phyloP scores from a whole-genome alignment of 805 yeast species.

The Priceomyces haplophilus region DNA sequence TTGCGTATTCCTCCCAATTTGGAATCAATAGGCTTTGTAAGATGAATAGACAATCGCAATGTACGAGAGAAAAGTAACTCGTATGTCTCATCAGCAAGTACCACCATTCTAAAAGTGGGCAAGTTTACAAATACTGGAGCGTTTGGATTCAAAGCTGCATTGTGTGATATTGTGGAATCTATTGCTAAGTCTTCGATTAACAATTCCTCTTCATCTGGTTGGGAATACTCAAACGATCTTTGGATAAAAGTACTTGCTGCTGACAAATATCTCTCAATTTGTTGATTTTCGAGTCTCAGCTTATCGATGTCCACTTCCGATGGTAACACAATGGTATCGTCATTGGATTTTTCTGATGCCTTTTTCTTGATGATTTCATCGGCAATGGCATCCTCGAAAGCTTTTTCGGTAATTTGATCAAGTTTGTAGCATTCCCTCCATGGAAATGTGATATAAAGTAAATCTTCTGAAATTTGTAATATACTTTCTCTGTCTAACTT shows the following conservation, averaged over 20 bases:
- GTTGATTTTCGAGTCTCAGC: constrained; percentile 57
- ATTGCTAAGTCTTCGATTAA: constrained; percentile 37
- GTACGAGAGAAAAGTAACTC: constrained; percentile 78
- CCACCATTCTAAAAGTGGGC: constrained; percentile 92
- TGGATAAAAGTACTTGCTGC: constrained; percentile 86
- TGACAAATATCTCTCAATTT: constrained; percentile 74
- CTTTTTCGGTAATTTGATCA: constrained; percentile 60
- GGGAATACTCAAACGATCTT: constrained; percentile 87
- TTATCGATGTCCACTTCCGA: constrained; percentile 60
- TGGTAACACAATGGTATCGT: constrained; percentile 45
- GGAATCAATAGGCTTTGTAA: constrained; percentile 51
- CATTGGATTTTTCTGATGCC: constrained; percentile 25
- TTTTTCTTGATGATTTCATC: constrained; percentile 47
- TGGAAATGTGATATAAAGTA: constrained; percentile 77
- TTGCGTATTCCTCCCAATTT: constrained; percentile 51
- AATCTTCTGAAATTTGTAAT: constrained; percentile 80
- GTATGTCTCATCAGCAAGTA: constrained; percentile 89
- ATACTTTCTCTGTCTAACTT: constrained; percentile 75
- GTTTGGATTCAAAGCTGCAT: constrained; percentile 79
- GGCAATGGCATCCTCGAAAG: constrained; percentile 66
- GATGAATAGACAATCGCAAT: constrained; percentile 63
- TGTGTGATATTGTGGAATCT: constrained; percentile 49
- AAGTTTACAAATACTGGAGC: constrained; percentile 71
- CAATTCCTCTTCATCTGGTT: constrained; percentile 49
- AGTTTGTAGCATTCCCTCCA: constrained; percentile 72